Evolutionary conservation across 768 basidiomycete genomes (phyloP).

Genomic region (Tricholoma hemisulphureum): DNA sequence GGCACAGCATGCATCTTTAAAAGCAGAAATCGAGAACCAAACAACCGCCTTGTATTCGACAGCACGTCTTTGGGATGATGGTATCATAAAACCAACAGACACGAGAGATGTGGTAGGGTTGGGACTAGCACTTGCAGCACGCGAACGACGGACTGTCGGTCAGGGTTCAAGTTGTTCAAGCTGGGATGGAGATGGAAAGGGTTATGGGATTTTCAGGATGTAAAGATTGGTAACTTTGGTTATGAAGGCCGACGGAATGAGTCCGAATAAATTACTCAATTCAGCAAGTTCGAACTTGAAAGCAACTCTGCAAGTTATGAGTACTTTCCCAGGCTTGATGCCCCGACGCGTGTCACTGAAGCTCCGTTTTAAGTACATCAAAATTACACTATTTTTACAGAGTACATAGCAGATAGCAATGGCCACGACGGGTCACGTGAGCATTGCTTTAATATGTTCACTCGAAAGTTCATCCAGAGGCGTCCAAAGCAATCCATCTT

Average conservation of each 20-base stretch:
- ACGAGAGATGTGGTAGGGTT: constrained; percentile 87
- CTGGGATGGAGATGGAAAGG: constrained; percentile 69
- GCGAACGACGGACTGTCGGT: constrained; percentile 30
- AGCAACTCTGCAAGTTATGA: no score
- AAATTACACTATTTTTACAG: no score
- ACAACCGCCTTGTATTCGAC: constrained; percentile 86
- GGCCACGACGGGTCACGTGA: constrained; percentile 21
- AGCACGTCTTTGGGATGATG: constrained; percentile 93
- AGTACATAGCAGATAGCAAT: no score
- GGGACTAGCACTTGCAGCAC: constrained; percentile 75
- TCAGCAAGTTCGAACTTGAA: no score
- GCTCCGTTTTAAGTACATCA: no score
- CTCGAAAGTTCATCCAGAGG: constrained; percentile 25
- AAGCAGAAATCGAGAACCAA: constrained; percentile 83
- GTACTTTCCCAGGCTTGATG: no score
- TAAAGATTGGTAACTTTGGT: no score
- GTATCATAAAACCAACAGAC: constrained; percentile 85
- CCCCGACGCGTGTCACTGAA: no score
- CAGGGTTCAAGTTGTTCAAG: constrained; percentile 39
- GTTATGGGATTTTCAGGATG: constrained; percentile 94
- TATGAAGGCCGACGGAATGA: no score
- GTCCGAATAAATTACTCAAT: no score
- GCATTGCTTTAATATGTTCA: background rate
- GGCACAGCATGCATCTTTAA: constrained; percentile 68
- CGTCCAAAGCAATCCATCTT: constrained; percentile 33